Evolutionary conservation across 768 basidiomycete species (phyloP), one percentile per base, ranked within the genome.

Genomic region (Nidularia sp.): DNA sequence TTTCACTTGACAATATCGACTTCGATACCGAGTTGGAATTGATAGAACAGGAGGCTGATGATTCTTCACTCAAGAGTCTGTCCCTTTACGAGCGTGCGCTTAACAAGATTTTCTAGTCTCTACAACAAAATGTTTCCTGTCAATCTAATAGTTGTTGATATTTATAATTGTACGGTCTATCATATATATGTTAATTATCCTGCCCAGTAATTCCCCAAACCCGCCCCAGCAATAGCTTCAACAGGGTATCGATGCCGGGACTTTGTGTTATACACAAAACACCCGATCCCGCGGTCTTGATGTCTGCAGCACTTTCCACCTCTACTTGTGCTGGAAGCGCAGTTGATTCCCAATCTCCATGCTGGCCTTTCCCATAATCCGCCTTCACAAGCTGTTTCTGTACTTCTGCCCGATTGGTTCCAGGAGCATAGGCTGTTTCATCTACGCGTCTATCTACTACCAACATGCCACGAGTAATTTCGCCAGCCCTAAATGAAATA

Each of bases 401-500:
- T 1, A 83, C 77, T 53, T 79, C 65, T 5, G 83, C 81, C 42
- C 88, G 82, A 63, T 85, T 90, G 10, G 72, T 70, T 6, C 87
- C 86, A 1, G 81, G 79, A 1, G 80, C 75, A 64, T 88, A 86
- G 1, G 79, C 84, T n/a, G 78, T 75, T 47, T 72, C 67, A 48
- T 86, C 88, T 6, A 75, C 77, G 42, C 93, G 77, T 55, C 88
- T 72, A 65, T 96, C 93, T 8, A 90, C 80, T 1, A 95, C 88
- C 55, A 93, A 75, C 89, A 94, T 93, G 8, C 93, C 92, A 32
- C 90, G 77, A 5, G 91, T 93, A 15, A 88, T 61, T 63, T 94
- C 91, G 0, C 90, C 93, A 2, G 65, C 73, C 45, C 93, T 88
- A 39, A 39, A n/a, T n/a, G 36, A 47, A 42, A 31, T 36, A 34